Base-by-base conservation (phyloP, 768 basidiomycete species). In the Collybiopsis luxurians region DNA sequence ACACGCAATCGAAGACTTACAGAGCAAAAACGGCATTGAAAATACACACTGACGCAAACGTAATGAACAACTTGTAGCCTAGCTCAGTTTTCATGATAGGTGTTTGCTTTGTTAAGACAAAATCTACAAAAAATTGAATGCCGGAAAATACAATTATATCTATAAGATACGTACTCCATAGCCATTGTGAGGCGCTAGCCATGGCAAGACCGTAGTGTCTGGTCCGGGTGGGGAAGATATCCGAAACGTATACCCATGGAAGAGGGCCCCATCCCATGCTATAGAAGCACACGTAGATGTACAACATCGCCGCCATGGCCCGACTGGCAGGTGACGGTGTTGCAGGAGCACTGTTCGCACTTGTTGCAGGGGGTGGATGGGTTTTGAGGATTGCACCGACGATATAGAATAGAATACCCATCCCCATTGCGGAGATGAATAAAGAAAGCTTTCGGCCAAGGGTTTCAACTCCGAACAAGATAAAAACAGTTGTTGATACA, bases 201-300 rank as follows among this genome's bases (percentile, higher is more conserved):
- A 84, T 71, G 0, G 89, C 80, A 27, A 94, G 73, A 34, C 92
- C 92, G 63, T 88, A 92, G 62, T 91, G 87, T 55, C 91, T 76
- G 12, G 90, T 92, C 40, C 90, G 75, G 12, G 89, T 94, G 6
- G 89, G 87, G 80, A 94, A 94, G 63, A 95, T 91, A 67, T 95
- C 92, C 3, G 89, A 77, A 45, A 86, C 87, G 62, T 86, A 88
- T n/a, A 70, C 91, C 77, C 78, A 73, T 36, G 72, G 73, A 24
- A 79, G 64, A 12, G 78, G 78, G 24, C 77, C 92, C 86, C 89
- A 91, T 38, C 89, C 90, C 83, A 92, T 87, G 3, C 86, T 89
- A 70, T 93, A 94, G 70, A 92, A 92, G 67, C 86, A 87, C 42
- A 92, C 90, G 63, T 90, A 95, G 53, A 94, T 82, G 66, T 94